Evolutionary conservation across 169 alveolate genomes (phyloP), one percentile per base, ranked within the genome.

Genomic region (Eimeria sp.): DNA sequence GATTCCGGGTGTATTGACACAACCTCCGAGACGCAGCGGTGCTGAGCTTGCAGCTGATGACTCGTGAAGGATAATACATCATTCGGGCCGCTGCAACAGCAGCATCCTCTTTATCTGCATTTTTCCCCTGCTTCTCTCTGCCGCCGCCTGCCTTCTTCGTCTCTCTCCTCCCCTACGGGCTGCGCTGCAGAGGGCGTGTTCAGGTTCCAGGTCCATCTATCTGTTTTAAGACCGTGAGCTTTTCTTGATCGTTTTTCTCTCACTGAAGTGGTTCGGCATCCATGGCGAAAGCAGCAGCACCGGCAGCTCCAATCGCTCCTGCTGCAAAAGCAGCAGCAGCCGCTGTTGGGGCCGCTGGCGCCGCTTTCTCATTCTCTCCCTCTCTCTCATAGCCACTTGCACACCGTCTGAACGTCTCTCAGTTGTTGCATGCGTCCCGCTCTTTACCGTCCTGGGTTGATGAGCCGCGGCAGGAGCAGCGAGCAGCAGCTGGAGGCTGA

Each of bases 371-470:
- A 40, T 25, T 74, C 58, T 20, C 4, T 76, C 9, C 46, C 40
- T 2, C n/a, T 16, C 52, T 71, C 25, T 30, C 6, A 71, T 71
- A 71, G 80, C 80, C 52, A 71, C 87, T 77, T 13, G 23, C 66
- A 77, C 87, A 6, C 64, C 58, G 62, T 49, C 66, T 46, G 64
- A 77, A 20, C 87, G 87, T 77, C 58, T 40, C 62, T 37, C 60
- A 76, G 18, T 49, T 77, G 58, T 77, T 77, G 87, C 66, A 77
- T 46, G 87, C 87, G 37, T 71, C 54, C 80, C n/a, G 54, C 52
- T 33, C 54, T 33, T 25, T 54, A 30, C n/a, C 80, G 49, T 37
- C 80, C n/a, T 37, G 49, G 27, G 18, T 1, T 71, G 80, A 30
- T 71, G 80, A 10, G 80, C 80, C 10, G 80, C 54, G 14, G 80